Percentiles rank a stretch among this genome's conserved stretches.
Conservation (phyloP, 148 eudicot species). For the Rhododendron kiyosumense region DNA sequence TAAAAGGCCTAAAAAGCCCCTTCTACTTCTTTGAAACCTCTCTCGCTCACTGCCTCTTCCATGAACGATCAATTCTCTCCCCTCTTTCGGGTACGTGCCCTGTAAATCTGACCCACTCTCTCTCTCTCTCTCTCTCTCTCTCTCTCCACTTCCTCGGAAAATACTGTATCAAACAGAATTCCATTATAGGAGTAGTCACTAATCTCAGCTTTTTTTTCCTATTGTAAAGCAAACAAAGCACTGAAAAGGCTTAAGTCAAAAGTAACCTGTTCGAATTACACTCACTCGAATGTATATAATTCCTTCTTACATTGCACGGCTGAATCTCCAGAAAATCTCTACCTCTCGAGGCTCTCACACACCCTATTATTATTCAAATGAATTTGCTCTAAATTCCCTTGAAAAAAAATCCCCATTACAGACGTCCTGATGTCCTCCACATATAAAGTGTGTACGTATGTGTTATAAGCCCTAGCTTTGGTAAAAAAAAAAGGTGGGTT, state of each 20-base stretch:
- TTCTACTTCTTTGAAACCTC: not conserved
- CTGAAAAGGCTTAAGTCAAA: not conserved
- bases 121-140: not conserved
- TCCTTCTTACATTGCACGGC: conserved; percentile 3
- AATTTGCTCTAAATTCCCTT: not conserved
- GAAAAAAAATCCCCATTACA: not conserved
- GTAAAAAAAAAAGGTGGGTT: not conserved
- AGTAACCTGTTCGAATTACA: not conserved
- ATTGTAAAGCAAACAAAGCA: not conserved
- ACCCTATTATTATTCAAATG: not conserved
- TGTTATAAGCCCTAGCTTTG: not conserved
- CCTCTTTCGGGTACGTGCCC: not conserved
- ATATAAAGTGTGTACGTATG: not conserved
- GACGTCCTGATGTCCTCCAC: not conserved
- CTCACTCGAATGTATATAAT: not conserved
- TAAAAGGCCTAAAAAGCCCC: no score
- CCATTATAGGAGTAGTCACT: not conserved
- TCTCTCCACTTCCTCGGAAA: not conserved
- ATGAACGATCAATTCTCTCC: not conserved
- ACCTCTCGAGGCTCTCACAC: conserved; percentile 9
- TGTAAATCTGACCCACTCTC: not conserved
- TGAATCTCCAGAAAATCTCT: conserved; percentile 3
- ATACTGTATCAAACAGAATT: not conserved
- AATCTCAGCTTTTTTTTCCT: conserved; percentile 6
- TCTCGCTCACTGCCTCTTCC: not conserved